phyloP scores from a whole-genome alignment of 2,329 filamentous ascomycete genomes.

The Teratosphaeria viscida region DNA sequence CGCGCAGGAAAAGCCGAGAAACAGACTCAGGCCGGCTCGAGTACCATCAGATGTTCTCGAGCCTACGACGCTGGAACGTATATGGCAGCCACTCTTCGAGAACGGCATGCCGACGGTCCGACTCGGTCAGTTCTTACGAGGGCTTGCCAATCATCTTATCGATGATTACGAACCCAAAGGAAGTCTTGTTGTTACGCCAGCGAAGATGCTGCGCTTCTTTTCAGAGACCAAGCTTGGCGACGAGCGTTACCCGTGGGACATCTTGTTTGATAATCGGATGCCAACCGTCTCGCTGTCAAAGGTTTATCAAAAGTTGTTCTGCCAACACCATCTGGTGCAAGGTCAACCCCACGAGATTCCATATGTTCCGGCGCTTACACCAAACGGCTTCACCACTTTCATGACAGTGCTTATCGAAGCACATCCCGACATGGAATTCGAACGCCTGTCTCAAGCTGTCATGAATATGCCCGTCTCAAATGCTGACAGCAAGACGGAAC shows the following conservation, averaged over 20 bases:
- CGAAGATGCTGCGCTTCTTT: constrained; percentile 68
- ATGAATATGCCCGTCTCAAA: constrained; percentile 60
- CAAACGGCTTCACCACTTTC: constrained; percentile 46
- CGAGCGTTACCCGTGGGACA: constrained; percentile 57
- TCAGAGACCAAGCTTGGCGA: constrained; percentile 50
- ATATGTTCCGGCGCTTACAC: constrained; percentile 36
- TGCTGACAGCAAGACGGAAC: constrained; percentile 53
- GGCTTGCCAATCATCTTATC: constrained; percentile 63
- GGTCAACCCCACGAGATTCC: constrained; percentile 32
- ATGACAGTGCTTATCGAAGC: constrained; percentile 62
- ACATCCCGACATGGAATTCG: constrained; percentile 64
- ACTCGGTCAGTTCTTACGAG: constrained; percentile 60
- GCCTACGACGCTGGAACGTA: constrained; percentile 53
- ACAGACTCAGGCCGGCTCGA: constrained; percentile 3
- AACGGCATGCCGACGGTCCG: constrained; percentile 56
- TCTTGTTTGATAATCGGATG: constrained; percentile 36
- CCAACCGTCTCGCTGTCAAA: constrained; percentile 31
- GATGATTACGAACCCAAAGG: constrained; percentile 57
- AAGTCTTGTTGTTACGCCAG: constrained; percentile 62
- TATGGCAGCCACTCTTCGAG: constrained; percentile 70
- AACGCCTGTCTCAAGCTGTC: constrained; percentile 58
- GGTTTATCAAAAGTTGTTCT: constrained; percentile 38
- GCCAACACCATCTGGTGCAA: constrained; percentile 40
- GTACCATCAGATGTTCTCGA: constrained; percentile 25
- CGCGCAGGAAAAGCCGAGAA: constrained; percentile 1